Conservation (phyloP, 2,329 filamentous ascomycete species). For the Arthrobotrys pseudoclavata region DNA sequence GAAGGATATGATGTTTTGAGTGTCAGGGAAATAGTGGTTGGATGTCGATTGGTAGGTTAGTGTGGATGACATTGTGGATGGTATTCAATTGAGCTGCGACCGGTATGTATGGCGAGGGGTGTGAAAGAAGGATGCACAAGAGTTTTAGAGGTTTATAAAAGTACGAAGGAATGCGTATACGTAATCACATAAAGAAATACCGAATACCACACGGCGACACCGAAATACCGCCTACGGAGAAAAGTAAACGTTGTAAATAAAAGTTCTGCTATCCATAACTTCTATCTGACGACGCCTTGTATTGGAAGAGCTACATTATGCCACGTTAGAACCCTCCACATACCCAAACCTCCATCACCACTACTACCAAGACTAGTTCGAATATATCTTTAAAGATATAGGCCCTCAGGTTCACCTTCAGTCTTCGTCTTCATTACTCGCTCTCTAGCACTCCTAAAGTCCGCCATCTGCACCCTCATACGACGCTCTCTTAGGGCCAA, state of each 20-base stretch:
- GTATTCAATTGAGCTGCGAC: not conserved
- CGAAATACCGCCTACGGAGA: not conserved
- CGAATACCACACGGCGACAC: not conserved
- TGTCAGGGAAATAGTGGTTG: constrained; percentile 19
- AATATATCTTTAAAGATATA: constrained; percentile 84
- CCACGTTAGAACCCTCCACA: constrained; percentile 20
- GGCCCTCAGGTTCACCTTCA: constrained; percentile 95
- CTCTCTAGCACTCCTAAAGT: constrained; percentile 93
- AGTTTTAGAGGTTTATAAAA: not conserved
- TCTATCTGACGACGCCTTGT: constrained; percentile 22
- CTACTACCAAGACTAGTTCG: not conserved
- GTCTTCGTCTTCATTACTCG: constrained; percentile 98
- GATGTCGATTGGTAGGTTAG: constrained; percentile 13
- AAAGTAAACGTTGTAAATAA: constrained; percentile 4
- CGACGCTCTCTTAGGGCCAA: constrained; percentile 93
- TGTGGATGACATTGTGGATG: constrained; percentile 11
- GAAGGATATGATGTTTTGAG: constrained; percentile 52
- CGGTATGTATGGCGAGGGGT: not conserved
- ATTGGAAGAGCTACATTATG: constrained; percentile 27
- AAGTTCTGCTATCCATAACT: constrained; percentile 12
- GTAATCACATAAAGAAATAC: constrained; percentile 2
- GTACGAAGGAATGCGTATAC: constrained; percentile 28
- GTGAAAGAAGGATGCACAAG: not conserved
- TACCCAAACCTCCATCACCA: not conserved
- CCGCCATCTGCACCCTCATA: constrained; percentile 99